Conservation (phyloP, 306 rosid genomes). For the Phaseolus lunatus region DNA sequence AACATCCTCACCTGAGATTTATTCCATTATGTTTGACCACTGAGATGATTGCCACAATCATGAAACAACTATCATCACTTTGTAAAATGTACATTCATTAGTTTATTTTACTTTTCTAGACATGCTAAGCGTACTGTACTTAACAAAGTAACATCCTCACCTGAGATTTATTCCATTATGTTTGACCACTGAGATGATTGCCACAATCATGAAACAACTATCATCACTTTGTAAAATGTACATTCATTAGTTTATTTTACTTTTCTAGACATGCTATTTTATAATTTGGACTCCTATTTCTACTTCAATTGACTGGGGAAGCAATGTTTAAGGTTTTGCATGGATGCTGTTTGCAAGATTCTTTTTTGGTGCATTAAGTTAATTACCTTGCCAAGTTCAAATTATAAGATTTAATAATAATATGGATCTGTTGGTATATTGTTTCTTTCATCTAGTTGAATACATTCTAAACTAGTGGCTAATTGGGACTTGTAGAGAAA, state of each 20-base stretch:
- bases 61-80: constrained; percentile 4
- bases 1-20: neutral
- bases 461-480: constrained; percentile 1
- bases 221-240: neutral
- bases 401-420: constrained; percentile 18
- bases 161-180: constrained; percentile 9
- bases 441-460: constrained; percentile 3
- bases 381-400: neutral
- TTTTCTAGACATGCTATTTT: neutral
- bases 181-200: constrained; percentile 18
- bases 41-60: neutral
- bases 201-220: neutral
- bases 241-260: neutral
- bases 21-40: constrained; percentile 26
- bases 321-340: constrained; percentile 8
- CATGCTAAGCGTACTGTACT: neutral
- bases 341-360: neutral
- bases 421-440: neutral
- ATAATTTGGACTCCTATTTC: neutral
- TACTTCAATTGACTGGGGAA: neutral
- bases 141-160: neutral
- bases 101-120: constrained; percentile 6
- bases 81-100: neutral
- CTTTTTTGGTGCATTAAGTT: neutral
- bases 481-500: neutral